phyloP scores from a whole-genome alignment of 192 early-diverging fungal species.

The Oehlia diaphana region DNA sequence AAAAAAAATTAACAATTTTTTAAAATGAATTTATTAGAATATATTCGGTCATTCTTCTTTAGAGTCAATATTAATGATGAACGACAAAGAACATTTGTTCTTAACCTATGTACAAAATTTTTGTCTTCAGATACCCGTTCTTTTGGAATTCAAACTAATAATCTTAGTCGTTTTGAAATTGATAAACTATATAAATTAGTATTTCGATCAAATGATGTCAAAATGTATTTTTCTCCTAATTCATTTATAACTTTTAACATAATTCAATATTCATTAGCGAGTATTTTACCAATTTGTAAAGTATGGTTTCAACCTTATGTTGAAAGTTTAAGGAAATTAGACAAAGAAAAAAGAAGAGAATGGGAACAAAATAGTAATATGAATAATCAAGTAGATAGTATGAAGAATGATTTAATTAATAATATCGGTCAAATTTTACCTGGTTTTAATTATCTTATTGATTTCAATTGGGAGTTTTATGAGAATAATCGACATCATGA shows the following conservation, averaged over 20 bases:
- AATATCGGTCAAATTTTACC: background rate
- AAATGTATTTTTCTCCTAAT: background rate
- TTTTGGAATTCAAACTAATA: no score
- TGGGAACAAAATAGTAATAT: background rate
- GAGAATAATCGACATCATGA: no score
- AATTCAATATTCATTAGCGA: background rate
- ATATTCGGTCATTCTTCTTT: background rate
- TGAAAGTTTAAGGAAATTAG: background rate
- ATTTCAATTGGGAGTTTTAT: background rate
- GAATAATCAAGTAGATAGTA: background rate
- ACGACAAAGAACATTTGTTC: background rate
- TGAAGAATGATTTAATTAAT: constrained; percentile 10
- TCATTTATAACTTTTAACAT: background rate
- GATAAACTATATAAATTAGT: background rate
- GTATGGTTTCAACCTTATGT: background rate
- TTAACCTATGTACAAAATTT: no score
- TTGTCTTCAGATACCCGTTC: no score
- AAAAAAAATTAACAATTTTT: no score
- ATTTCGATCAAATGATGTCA: background rate
- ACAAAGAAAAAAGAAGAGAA: no score
- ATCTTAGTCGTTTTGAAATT: background rate
- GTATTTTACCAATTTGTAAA: background rate
- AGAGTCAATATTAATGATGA: background rate
- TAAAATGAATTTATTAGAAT: no score
- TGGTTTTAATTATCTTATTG: constrained; percentile 4